Evolutionary conservation across 1,284 basidiomycete genomes (phyloP).

Genomic region (Flammula alnicola): DNA sequence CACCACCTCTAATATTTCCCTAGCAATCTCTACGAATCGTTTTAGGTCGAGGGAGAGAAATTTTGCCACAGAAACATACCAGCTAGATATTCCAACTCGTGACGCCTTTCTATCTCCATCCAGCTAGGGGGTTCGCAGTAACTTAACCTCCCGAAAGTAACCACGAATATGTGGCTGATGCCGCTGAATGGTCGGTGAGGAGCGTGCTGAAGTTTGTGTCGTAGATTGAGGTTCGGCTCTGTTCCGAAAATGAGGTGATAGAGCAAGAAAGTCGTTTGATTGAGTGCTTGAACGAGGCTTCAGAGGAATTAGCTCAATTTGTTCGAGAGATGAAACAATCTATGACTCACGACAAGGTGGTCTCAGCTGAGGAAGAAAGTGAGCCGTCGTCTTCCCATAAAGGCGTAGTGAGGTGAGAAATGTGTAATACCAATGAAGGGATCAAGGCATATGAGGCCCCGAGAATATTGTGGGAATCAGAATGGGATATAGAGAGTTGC

Average conservation of each 20-base stretch:
- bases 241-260: slow-evolving; percentile 60
- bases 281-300: slow-evolving; percentile 55
- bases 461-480: slow-evolving; percentile 54
- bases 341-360: slow-evolving; percentile 43
- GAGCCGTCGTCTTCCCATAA: slow-evolving; percentile 70
- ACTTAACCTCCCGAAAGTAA: slow-evolving; percentile 75
- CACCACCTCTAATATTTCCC: slow-evolving; percentile 71
- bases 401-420: slow-evolving; percentile 53
- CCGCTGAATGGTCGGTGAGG: slow-evolving; percentile 62
- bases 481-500: slow-evolving; percentile 55
- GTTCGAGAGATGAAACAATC: background rate
- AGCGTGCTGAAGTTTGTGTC: slow-evolving; percentile 57
- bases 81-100: slow-evolving; percentile 51
- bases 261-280: slow-evolving; percentile 59
- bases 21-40: slow-evolving; percentile 60
- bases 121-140: slow-evolving; percentile 73
- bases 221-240: slow-evolving; percentile 51
- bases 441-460: slow-evolving; percentile 58
- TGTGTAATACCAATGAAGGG: slow-evolving; percentile 62
- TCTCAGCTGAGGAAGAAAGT: slow-evolving; percentile 43
- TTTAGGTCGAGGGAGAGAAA: slow-evolving; percentile 15
- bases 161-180: slow-evolving; percentile 76
- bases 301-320: slow-evolving; percentile 11
- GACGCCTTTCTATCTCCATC: slow-evolving; percentile 49
- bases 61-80: slow-evolving; percentile 45